Base-by-base conservation (phyloP, 164 flowering plant genomes). In the Nymphaea colorata region DNA sequence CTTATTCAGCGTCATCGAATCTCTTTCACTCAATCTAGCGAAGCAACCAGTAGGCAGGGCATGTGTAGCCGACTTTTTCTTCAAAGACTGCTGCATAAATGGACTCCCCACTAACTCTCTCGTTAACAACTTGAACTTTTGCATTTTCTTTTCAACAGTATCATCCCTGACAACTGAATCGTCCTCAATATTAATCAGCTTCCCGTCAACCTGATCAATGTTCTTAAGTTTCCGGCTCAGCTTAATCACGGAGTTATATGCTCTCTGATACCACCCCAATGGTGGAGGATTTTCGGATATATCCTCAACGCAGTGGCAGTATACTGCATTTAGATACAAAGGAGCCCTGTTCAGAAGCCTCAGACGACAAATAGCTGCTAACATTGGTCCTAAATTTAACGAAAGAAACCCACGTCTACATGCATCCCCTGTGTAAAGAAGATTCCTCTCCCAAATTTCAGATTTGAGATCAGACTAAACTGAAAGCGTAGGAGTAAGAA, bases 121-220 rank as follows among this genome's bases (percentile, higher is more conserved):
- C 4, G 77, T 80, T 18, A 88, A 76, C 0, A 86, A 80, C 80
- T 86, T 93, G 64, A 87, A 85, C 41, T 60, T 65, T 61, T 67
- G 74, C 82, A 90, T 76, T 67, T 70, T 79, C 0, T 59, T 61
- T 43, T 74, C 75, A 3, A 82, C 63, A 25, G 62, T 53, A 0
- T 84, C 86, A 74, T 87, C 82, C 43, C 60, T 61, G 53, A 85
- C 62, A 63, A 68, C 72, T 17, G 84, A 82, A 69, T 69, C 59
- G 64, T 84, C 83, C 4, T 67, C 76, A 4, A 82, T 17, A 53
- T 86, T 75, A 42, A 83, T 74, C 18, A 88, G 71, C 75, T 74
- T 79, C 55, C 96, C 95, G 76, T 87, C 86, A 68, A 83, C 55
- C 70, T 72, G 71, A 75, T 86, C 92, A 68, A 90, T 81, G 76